phyloP scores from a whole-genome alignment of 352 stramenopile genomes.

The Lagenidium giganteum region DNA sequence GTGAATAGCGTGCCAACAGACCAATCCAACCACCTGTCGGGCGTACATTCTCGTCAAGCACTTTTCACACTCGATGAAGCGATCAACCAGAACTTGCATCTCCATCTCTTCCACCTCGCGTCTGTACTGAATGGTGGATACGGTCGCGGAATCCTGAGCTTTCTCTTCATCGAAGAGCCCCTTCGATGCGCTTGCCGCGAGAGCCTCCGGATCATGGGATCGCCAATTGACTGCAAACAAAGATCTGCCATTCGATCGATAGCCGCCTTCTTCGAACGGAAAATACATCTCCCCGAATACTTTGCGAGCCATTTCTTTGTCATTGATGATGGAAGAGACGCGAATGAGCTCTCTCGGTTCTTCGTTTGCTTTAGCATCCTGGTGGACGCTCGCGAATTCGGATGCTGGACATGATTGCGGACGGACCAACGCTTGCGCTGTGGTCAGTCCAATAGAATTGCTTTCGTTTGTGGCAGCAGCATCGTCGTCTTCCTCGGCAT shows the following conservation, averaged over 20 bases:
- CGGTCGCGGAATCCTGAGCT: background rate
- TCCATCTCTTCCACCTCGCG: slow-evolving; percentile 4
- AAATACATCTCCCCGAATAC: slow-evolving; percentile 77
- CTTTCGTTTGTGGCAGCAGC: background rate
- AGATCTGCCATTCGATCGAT: slow-evolving; percentile 35
- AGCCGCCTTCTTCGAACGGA: slow-evolving; percentile 64
- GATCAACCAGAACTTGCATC: slow-evolving; percentile 8
- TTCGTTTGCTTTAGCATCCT: too few species aligned
- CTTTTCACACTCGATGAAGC: too few species aligned
- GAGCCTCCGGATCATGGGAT: background rate
- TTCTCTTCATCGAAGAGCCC: background rate
- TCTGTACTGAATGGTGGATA: too few species aligned
- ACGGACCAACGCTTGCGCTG: too few species aligned
- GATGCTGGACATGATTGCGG: background rate
- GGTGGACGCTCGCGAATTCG: background rate
- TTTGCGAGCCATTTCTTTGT: slow-evolving; percentile 66
- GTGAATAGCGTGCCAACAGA: too few species aligned
- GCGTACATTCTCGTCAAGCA: too few species aligned
- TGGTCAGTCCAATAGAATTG: background rate
- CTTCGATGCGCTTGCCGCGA: background rate
- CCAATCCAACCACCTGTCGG: too few species aligned
- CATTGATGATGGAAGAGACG: slow-evolving; percentile 30
- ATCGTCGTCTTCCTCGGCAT: slow-evolving; percentile 15
- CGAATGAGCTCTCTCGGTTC: too few species aligned
- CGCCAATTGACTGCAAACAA: slow-evolving; percentile 23